Evolutionary conservation across 495 filamentous ascomycete genomes (phyloP).

Genomic region (Aspergillus ostianus): DNA sequence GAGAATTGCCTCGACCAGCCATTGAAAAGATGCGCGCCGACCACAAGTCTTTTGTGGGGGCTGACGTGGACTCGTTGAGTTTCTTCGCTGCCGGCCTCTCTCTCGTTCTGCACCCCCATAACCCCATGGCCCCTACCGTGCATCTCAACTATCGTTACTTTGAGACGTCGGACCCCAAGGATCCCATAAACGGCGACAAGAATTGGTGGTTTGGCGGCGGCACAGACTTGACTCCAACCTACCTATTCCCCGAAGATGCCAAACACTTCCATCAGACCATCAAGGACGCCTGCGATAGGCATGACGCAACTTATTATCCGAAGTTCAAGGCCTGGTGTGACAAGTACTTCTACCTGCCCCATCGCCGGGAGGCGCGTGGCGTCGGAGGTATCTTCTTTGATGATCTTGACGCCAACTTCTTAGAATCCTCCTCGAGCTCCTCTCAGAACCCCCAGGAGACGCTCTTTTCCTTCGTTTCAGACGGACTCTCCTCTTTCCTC

Average conservation of each 20-base stretch:
- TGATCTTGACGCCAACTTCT: conserved; percentile 75
- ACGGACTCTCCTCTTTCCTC: conserved; percentile 80
- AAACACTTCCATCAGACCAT: conserved; percentile 94
- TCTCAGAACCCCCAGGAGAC: conserved; percentile 84
- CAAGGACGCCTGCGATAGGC: conserved; percentile 89
- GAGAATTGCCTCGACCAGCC: conserved; percentile 80
- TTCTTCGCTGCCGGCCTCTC: conserved; percentile 96
- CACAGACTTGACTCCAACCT: conserved; percentile 88
- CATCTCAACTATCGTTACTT: conserved; percentile 99
- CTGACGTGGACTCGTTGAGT: conserved; percentile 72
- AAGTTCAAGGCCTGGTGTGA: conserved; percentile 99
- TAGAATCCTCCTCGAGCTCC: conserved; percentile 41
- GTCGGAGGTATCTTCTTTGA: conserved; percentile 99
- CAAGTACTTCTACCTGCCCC: conserved; percentile 91
- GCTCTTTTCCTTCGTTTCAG: conserved; percentile 86
- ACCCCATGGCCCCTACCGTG: conserved; percentile 96
- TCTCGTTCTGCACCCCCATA: conserved; percentile 86
- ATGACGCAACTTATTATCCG: conserved; percentile 89
- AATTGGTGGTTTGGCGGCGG: conserved; percentile 98
- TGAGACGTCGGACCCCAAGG: conserved; percentile 68
- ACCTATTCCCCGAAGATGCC: conserved; percentile 95
- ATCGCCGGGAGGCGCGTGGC: conserved; percentile 85
- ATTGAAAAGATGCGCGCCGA: conserved; percentile 93
- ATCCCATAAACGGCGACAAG: conserved; percentile 65
- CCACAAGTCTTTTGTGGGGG: conserved; percentile 80